Evolutionary conservation across 768 basidiomycete genomes (phyloP), one percentile per base, ranked within the genome.

Genomic region (Strobilomyces echinocephalus): DNA sequence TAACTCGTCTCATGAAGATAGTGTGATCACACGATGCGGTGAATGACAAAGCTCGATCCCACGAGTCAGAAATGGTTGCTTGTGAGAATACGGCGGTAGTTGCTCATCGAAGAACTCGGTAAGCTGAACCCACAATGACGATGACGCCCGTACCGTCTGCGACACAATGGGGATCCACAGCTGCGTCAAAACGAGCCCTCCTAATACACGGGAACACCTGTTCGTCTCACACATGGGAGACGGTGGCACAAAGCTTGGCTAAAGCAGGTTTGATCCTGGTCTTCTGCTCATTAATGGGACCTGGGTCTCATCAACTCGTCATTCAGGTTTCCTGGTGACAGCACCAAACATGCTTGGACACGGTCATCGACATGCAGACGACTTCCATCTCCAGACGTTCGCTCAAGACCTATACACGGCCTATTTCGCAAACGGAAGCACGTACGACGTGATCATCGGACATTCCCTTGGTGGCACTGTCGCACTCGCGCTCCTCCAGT

Each of bases 271-370:
- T 2, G 48, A 28, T 15, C 8, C 33, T 11, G 18, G 21, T 38
- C 15, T 1, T 35, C 41, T 21, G 8, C 5, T 5, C 1, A 1
- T 45, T 30, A 18, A 20, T 2, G 15, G 7, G 14, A 12, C 2
- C 14, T 10, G 9, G 39, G 46, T 28, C 38, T 49, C 31, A 54
- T 31, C 16, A 15, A 34, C 38, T 9, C 6, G 10, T 48, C 28
- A 9, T 24, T 28, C 21, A 62, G 57, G 46, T 12, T 60, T 49
- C 45, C 42, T 59, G 4, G 60, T 62, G 41, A 55, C 26, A 20
- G 61, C 58, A 10, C 62, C 61, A 2, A 55, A n/a, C n/a, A 63
- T 62, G 48, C 41, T 60, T 2, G 58, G 58, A 8, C 61, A 62
- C 15, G 58, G 61, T 11, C 21, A 50, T 18, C 56, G 61, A n/a